Conservation (phyloP, 2,329 filamentous ascomycete genomes). For the Aspergillus sp. region DNA sequence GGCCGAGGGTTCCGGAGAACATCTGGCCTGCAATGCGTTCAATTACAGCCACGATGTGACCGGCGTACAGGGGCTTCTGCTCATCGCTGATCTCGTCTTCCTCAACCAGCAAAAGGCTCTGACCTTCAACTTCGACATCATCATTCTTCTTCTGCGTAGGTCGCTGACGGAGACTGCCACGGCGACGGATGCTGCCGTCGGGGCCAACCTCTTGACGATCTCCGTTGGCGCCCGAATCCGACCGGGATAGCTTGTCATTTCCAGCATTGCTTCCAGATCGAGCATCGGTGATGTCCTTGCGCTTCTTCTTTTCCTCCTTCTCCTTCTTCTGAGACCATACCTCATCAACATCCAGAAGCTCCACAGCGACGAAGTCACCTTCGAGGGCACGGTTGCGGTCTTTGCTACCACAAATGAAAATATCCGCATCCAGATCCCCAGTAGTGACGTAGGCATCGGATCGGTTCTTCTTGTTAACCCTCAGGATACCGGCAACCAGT, state of each 20-base stretch:
- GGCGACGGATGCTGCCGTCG: conserved; percentile 84
- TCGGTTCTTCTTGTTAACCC: conserved; percentile 99
- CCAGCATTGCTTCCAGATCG: conserved; percentile 71
- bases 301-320: conserved; percentile 99
- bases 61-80: conserved; percentile 93
- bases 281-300: conserved; percentile 95
- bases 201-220: conserved; percentile 58
- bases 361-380: conserved; percentile 90
- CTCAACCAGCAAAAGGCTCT: conserved; percentile 92
- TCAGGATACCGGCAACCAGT: conserved; percentile 90
- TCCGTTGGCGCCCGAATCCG: conserved; percentile 56
- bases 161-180: conserved; percentile 91
- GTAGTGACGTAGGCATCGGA: conserved; percentile 98
- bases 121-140: conserved; percentile 96
- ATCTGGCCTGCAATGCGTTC: conserved; percentile 97
- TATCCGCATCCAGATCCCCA: conserved; percentile 90
- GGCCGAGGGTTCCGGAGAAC: conserved; percentile 94
- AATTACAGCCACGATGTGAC: conserved; percentile 94
- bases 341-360: conserved; percentile 95
- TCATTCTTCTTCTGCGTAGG: conserved; percentile 99
- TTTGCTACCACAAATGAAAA: conserved; percentile 99
- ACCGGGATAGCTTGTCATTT: conserved; percentile 55
- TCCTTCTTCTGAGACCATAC: conserved; percentile 98
- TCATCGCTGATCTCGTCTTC: conserved; percentile 99
- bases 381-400: conserved; percentile 96